A percentile compares a stretch with the other conserved stretches of the same genome.
Conservation (phyloP, 352 stramenopile genomes). For the Phytophthora multivora region DNA sequence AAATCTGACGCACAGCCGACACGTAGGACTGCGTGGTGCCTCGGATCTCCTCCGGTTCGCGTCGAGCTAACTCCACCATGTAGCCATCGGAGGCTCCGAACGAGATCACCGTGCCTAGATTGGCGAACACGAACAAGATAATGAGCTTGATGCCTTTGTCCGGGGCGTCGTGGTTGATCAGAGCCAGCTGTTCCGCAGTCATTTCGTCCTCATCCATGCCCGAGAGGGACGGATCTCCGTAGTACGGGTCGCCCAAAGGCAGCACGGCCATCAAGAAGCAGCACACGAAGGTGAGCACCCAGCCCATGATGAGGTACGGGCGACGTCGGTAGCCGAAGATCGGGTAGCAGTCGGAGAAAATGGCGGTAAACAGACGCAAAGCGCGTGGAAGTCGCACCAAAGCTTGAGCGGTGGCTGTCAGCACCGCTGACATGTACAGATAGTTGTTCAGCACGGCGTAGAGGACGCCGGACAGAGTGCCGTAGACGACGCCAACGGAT, state of each 20-base stretch:
- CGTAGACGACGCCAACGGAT: constrained; percentile 52
- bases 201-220: constrained; percentile 35
- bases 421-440: constrained; percentile 57
- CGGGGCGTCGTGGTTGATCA: constrained; percentile 48
- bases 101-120: constrained; percentile 77
- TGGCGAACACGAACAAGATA: constrained; percentile 71
- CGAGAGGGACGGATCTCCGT: constrained; percentile 28
- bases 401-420: constrained; percentile 48
- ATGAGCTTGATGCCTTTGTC: constrained; percentile 55
- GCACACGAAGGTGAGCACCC: constrained; percentile 42
- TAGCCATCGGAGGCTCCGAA: constrained; percentile 73
- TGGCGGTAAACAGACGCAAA: constrained; percentile 59
- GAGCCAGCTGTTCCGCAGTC: constrained; percentile 33
- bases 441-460: constrained; percentile 69
- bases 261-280: constrained; percentile 55
- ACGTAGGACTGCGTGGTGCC: constrained; percentile 51
- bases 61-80: constrained; percentile 59
- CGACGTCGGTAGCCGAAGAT: constrained; percentile 82
- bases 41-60: constrained; percentile 49
- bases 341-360: constrained; percentile 81
- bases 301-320: constrained; percentile 81
- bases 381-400: constrained; percentile 49
- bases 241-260: constrained; percentile 58
- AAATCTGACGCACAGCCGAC: constrained; percentile 36
- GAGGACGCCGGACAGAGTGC: constrained; percentile 37